Evolutionary conservation across 345 rosid genomes (phyloP).

Genomic region (Corchorus olitorius): DNA sequence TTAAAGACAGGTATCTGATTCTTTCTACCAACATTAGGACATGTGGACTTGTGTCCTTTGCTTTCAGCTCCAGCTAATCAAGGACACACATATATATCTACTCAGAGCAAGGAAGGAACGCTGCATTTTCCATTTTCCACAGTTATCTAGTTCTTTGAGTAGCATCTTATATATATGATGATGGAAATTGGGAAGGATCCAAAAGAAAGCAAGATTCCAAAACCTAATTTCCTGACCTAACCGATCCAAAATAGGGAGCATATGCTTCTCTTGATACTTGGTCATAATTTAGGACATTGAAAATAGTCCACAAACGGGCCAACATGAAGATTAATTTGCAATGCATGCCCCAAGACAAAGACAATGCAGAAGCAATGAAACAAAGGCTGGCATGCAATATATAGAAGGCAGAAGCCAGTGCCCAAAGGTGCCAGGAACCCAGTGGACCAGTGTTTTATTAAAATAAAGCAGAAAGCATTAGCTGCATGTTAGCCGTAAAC

Average conservation of each 20-base stretch:
- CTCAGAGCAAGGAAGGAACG: not conserved
- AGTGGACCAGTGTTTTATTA: not conserved
- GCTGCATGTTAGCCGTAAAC: constrained; percentile 25
- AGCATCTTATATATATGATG: not conserved
- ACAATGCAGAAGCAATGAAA: not conserved
- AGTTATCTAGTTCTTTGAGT: not conserved
- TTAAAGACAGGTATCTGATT: not conserved
- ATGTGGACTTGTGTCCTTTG: constrained; percentile 8
- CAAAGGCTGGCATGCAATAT: not conserved
- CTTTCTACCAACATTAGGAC: not conserved
- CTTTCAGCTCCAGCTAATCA: not conserved
- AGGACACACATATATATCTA: not conserved
- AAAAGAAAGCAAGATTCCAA: not conserved
- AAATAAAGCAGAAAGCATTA: constrained; percentile 2
- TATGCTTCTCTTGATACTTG: not conserved
- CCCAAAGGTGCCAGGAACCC: not conserved
- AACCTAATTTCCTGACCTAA: not conserved
- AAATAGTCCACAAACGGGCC: not conserved
- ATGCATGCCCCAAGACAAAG: constrained; percentile 4
- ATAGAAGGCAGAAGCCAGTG: not conserved
- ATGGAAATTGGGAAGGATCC: not conserved
- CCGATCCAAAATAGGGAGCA: too few species aligned
- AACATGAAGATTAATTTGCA: constrained; percentile 3
- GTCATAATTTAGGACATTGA: not conserved
- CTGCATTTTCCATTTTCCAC: not conserved